A percentile compares a stretch with the other conserved stretches of the same genome.
These are phyloP conservation scores for Ramichloridium luteum DNA, from an alignment of 2,329 filamentous ascomycete genomes.

Conservation along the genomic window DNA sequence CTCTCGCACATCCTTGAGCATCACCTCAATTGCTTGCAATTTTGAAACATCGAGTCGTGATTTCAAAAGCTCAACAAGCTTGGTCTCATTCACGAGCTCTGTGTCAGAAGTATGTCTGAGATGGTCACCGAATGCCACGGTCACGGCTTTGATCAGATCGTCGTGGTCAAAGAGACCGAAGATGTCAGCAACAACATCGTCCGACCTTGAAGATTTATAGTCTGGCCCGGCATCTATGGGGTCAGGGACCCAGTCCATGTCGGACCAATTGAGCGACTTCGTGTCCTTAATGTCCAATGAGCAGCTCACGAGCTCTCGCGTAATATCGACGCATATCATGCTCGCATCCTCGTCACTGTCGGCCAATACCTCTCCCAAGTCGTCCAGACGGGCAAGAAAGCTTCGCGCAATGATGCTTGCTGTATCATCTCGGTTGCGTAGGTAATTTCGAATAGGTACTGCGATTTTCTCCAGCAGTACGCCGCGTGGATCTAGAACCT, in stretches of 20 bases:
- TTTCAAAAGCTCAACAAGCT: slow-evolving; percentile 77
- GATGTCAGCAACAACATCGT: slow-evolving; percentile 84
- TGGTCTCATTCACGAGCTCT: slow-evolving; percentile 65
- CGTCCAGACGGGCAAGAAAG: slow-evolving; percentile 51
- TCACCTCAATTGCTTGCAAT: slow-evolving; percentile 89
- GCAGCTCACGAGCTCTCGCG: slow-evolving; percentile 50
- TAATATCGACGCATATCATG: slow-evolving; percentile 50
- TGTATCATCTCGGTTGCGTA: slow-evolving; percentile 65
- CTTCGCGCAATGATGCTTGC: slow-evolving; percentile 66
- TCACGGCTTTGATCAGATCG: slow-evolving; percentile 92
- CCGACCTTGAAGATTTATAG: slow-evolving; percentile 76
- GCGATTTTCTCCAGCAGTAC: slow-evolving; percentile 66
- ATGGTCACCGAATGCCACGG: slow-evolving; percentile 75
- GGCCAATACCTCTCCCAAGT: slow-evolving; percentile 22
- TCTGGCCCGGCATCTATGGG: slow-evolving; percentile 83
- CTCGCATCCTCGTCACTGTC: slow-evolving; percentile 33
- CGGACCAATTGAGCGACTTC: slow-evolving; percentile 73
- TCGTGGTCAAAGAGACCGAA: slow-evolving; percentile 80
- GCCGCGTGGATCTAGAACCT: slow-evolving; percentile 62
- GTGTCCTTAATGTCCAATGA: slow-evolving; percentile 38
- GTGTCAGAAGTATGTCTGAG: slow-evolving; percentile 50
- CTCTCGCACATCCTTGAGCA: slow-evolving; percentile 86
- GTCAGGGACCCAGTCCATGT: slow-evolving; percentile 87
- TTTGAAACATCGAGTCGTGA: slow-evolving; percentile 74
- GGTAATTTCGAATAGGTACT: slow-evolving; percentile 59